Percentiles rank a stretch among this genome's conserved stretches.
These are phyloP conservation scores for Aegle marmelos DNA, from an alignment of 345 rosid genomes.

Conservation along the genomic window DNA sequence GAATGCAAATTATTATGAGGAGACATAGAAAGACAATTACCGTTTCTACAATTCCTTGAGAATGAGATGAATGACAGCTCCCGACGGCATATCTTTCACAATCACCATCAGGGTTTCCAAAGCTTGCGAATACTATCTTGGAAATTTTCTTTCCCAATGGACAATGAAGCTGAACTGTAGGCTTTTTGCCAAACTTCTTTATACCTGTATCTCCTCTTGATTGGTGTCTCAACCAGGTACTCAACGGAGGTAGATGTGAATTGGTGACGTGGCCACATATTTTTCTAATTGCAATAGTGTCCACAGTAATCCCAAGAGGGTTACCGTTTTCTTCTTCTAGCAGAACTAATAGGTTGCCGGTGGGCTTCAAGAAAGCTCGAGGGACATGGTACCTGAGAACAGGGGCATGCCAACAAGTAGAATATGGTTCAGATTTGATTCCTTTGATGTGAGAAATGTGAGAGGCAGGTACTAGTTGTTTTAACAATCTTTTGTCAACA, in stretches of 20 bases:
- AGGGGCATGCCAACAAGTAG: background rate
- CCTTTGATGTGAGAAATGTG: background rate
- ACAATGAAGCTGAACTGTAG: conserved; percentile 21
- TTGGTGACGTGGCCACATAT: conserved; percentile 27
- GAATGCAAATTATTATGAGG: background rate
- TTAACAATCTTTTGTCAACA: background rate
- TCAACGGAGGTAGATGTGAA: conserved; percentile 22
- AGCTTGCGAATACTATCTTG: conserved; percentile 30
- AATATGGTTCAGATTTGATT: background rate
- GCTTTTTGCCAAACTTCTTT: conserved; percentile 11
- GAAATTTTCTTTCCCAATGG: conserved; percentile 24
- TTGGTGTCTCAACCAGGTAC: conserved; percentile 5
- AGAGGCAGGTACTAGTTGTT: background rate
- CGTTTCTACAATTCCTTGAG: conserved; percentile 13
- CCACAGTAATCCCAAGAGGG: conserved; percentile 42
- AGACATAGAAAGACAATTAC: background rate
- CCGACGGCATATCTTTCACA: conserved; percentile 17
- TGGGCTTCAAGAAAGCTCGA: conserved; percentile 40
- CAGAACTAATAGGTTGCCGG: conserved; percentile 42
- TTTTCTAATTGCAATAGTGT: conserved; percentile 28
- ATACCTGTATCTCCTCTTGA: background rate
- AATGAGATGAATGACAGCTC: conserved; percentile 19
- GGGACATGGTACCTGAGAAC: conserved; percentile 50
- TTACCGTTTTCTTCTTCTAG: conserved; percentile 57
- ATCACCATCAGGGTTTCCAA: conserved; percentile 26